Evolutionary conservation across 768 basidiomycete species (phyloP), one percentile per base, ranked within the genome.

Genomic region (Rhodosporidiobolus sp.): DNA sequence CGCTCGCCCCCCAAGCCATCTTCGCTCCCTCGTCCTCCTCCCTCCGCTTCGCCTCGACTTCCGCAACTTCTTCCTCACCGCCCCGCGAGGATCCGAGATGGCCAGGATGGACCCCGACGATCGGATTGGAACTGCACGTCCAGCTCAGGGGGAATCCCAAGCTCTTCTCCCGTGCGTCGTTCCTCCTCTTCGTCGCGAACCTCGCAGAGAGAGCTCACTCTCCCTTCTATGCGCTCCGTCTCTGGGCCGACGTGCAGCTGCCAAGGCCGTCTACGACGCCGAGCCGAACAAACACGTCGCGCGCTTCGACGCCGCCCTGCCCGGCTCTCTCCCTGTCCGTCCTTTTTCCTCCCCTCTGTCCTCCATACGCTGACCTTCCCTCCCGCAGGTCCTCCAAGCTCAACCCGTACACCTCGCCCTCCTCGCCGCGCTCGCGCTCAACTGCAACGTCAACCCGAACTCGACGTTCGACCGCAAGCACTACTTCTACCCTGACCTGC

Each of bases 401-500:
- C 67, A 79, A 28, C 79, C 82, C 28, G 89, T 96, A 4, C 86
- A 89, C 71, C 85, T 96, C 11, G 92, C 90, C 6, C 80, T 94
- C 1, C 85, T 90, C 14, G 88, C 92, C 0, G 91, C 94, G 0
- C 77, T 94, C 3, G 94, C 94, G 9, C 84, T 98, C 32, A 67
- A 79, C 20, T 81, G 82, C 70, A 32, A 71, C 6, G 78, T 83
- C 46, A 72, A 72, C 49, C 59, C 32, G 81, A 86, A 46, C 84
- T 87, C 20, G 74, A 72, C 61, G 0, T 98, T 98, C 77, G 96
- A 98, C 81, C 85, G 96, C 75, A 99, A 99, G 80, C 96, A 98
- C 80, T 99, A 99, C 80, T 97, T 97, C 81, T 98, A 99, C 79
- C 86, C 91, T 9, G 96, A 98, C 81, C 85, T 96, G 48, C 94